Conservation (phyloP, 2,329 filamentous ascomycete species). For the Claviceps sp. region DNA sequence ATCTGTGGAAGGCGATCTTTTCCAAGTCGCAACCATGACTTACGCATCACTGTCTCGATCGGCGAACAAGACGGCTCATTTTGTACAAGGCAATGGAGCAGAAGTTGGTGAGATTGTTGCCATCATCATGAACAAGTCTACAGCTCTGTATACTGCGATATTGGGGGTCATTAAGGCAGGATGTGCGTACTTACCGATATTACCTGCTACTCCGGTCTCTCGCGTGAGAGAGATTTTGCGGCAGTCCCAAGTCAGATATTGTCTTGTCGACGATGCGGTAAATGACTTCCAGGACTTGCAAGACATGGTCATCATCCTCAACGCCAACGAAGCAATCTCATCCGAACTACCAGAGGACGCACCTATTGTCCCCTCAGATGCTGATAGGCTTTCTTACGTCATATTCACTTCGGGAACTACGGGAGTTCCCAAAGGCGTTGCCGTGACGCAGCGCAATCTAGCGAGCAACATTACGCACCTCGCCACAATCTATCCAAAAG, state of each 20-base stretch:
- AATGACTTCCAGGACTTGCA: conserved; percentile 6
- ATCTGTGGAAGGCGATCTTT: conserved; percentile 11
- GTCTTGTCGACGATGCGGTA: conserved; percentile 26
- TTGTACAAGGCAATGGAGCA: conserved; percentile 34
- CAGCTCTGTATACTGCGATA: conserved; percentile 58
- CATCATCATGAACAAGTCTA: conserved; percentile 65
- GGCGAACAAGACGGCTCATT: conserved; percentile 49
- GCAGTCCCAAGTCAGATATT: conserved; percentile 39
- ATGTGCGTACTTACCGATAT: conserved; percentile 66
- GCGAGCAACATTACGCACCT: conserved; percentile 61
- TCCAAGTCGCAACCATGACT: conserved; percentile 32
- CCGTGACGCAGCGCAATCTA: conserved; percentile 64
- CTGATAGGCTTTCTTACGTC: conserved; percentile 53
- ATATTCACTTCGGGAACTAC: conserved; percentile 80
- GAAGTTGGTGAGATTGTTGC: conserved; percentile 47
- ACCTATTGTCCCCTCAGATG: conserved; percentile 22
- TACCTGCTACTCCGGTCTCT: conserved; percentile 54
- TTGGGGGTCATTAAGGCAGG: conserved; percentile 63
- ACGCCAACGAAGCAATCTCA: conserved; percentile 20
- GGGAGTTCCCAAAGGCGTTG: conserved; percentile 65
- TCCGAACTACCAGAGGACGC: conserved; percentile 21
- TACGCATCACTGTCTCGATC: conserved; percentile 50
- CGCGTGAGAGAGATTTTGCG: conserved; percentile 48
- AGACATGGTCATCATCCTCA: conserved; percentile 14
- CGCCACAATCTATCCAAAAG: conserved; percentile 48